phyloP scores from a whole-genome alignment of 2,329 filamentous ascomycete species.

The Epichloe uncinata region DNA sequence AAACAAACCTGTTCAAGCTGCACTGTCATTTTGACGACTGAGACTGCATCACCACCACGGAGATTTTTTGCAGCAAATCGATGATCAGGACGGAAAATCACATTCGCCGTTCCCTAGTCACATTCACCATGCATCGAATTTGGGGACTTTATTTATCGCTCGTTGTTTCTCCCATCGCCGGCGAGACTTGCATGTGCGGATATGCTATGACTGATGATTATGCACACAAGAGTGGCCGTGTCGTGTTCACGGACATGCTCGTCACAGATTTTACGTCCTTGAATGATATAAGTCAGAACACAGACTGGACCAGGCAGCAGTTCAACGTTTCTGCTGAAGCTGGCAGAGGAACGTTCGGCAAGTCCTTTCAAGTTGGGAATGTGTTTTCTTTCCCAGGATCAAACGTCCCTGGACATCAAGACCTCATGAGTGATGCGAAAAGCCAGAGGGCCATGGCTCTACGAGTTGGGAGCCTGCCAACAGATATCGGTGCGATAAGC shows the following conservation, averaged over 20 bases:
- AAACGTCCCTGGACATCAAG: slow-evolving; percentile 13
- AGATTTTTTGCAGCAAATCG: not conserved
- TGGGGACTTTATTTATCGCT: slow-evolving; percentile 3
- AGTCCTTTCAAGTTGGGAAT: slow-evolving; percentile 45
- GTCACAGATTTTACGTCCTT: slow-evolving; percentile 59
- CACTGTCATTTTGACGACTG: not conserved
- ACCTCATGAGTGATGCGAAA: slow-evolving; percentile 17
- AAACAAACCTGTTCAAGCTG: not conserved
- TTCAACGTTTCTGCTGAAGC: slow-evolving; percentile 50
- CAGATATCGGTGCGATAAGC: slow-evolving; percentile 37
- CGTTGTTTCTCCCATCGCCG: slow-evolving; percentile 8
- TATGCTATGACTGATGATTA: slow-evolving; percentile 39
- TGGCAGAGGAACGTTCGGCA: slow-evolving; percentile 52
- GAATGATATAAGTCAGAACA: slow-evolving; percentile 31
- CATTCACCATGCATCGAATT: not conserved
- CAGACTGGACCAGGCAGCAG: slow-evolving; percentile 52
- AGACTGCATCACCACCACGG: not conserved
- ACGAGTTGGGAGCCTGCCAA: slow-evolving; percentile 32
- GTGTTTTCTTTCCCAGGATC: slow-evolving; percentile 38
- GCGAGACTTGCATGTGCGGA: slow-evolving; percentile 53
- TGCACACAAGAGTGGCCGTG: slow-evolving; percentile 22
- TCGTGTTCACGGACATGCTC: slow-evolving; percentile 53
- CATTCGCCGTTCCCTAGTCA: not conserved
- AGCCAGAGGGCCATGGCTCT: slow-evolving; percentile 37
- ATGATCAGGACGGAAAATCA: not conserved